Evolutionary conservation across 805 yeast genomes (phyloP), one percentile per base, ranked within the genome.

Genomic region (Monosporozyma siamensis): DNA sequence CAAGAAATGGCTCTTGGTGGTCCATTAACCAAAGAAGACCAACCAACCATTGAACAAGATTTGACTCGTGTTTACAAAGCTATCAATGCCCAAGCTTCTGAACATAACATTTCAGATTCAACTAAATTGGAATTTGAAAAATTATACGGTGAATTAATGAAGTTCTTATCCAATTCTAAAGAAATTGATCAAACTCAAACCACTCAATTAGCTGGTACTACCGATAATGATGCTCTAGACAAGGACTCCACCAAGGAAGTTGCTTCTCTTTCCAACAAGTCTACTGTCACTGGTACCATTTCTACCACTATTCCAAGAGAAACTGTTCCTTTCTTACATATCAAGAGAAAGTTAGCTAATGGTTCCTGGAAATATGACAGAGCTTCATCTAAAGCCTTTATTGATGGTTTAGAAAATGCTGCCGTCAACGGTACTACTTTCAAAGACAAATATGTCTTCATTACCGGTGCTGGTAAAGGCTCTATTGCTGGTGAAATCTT

Each of bases 401-500:
- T 92, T 64, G 89, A 87, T 61, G 95, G 92, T 45, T 78, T 92
- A 60, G 97, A 92, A 69, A 74, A 75, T 48, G 95, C 94, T 63
- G 97, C 98, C 27, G 78, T 86, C 50, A 92, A 89, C 56, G 98
- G 98, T 70, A 75, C 88, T 44, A 77, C 95, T 31, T 92, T 80
- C 72, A 79, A 81, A 64, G 86, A 79, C 64, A 92, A 88, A 67
- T 80, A 80, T 53, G 96, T 89, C 41, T 76, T 92, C 58, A 73
- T 92, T 52, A 92, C 98, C 39, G 98, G 98, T 74, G 97, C 97
- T 40, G 98, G 98, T 73, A 89, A 86, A 39, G 98, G 97, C 43
- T 92, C 98, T 40, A 92, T 92, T 60, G 98, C 97, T 70, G 96
- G 96, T 48, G 96, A 92, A 67, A 77, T 92, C 53, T 74, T 92